These are phyloP conservation scores for Myxozyma udenii DNA, from an alignment of 805 yeast species.

Conservation along the genomic window DNA sequence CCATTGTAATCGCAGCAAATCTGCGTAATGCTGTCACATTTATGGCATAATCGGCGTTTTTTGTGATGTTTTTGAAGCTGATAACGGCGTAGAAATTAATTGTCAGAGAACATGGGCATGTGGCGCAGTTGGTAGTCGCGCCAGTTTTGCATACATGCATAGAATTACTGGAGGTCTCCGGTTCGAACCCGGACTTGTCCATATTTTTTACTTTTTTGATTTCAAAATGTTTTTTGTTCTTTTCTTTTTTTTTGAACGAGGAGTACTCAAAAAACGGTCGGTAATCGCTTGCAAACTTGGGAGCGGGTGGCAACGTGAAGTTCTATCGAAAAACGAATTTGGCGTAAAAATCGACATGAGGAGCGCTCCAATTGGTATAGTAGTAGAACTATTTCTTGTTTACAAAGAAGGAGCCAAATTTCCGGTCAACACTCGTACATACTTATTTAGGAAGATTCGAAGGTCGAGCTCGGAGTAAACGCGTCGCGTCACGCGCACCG, in stretches of 20 bases:
- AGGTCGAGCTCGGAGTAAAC: too few species aligned
- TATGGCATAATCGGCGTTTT: neutral
- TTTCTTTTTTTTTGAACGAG: neutral
- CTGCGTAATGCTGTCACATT: too few species aligned
- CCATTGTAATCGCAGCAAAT: too few species aligned
- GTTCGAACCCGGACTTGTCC: conserved; percentile 36
- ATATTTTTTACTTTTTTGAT: too few species aligned
- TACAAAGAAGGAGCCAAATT: neutral
- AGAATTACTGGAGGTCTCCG: conserved; percentile 32
- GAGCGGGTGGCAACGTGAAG: too few species aligned
- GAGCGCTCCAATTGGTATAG: neutral
- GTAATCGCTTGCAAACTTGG: too few species aligned
- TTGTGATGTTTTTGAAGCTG: neutral
- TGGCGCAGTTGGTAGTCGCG: conserved; percentile 36
- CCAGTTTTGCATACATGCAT: conserved; percentile 30
- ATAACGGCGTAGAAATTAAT: too few species aligned
- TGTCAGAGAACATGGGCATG: conserved; percentile 29
- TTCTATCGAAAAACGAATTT: neutral
- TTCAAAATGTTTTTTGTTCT: conserved; percentile 2
- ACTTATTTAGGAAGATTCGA: too few species aligned
- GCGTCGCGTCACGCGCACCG: too few species aligned
- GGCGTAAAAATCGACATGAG: neutral
- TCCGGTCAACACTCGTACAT: too few species aligned
- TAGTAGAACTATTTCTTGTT: neutral
- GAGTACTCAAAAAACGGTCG: too few species aligned